phyloP scores from a whole-genome alignment of 345 rosid genomes.

The Nephelium lappaceum region DNA sequence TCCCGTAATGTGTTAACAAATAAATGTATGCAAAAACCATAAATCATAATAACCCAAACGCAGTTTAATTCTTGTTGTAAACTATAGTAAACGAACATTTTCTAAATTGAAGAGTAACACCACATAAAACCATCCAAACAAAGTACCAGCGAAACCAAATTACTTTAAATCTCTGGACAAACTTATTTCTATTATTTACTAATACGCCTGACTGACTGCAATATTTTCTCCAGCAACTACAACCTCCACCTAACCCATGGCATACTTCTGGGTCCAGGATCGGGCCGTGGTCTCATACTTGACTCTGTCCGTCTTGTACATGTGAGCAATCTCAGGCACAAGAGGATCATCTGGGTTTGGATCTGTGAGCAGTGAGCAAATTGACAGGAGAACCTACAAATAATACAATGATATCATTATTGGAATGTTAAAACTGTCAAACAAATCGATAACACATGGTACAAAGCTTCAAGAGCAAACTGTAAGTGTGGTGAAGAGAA shows the following conservation, averaged over 20 bases:
- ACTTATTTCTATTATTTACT: slow-evolving; percentile 36
- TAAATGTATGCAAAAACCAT: not conserved
- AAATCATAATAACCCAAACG: too few species aligned
- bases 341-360: slow-evolving; percentile 76
- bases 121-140: not conserved
- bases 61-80: not conserved
- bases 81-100: not conserved
- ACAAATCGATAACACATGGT: not conserved
- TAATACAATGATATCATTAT: not conserved
- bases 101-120: not conserved
- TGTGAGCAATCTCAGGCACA: slow-evolving; percentile 73
- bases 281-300: slow-evolving; percentile 70
- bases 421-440: not conserved
- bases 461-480: not conserved
- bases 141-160: not conserved
- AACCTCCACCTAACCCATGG: slow-evolving; percentile 45
- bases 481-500: not conserved
- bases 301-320: slow-evolving; percentile 64
- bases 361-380: slow-evolving; percentile 70
- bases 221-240: not conserved
- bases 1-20: too few species aligned
- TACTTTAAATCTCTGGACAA: slow-evolving; percentile 25
- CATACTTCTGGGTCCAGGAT: slow-evolving; percentile 76
- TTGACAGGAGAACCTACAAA: slow-evolving; percentile 66
- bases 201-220: not conserved